Base-by-base conservation (phyloP, 768 basidiomycete genomes). In the Russula foetens region DNA sequence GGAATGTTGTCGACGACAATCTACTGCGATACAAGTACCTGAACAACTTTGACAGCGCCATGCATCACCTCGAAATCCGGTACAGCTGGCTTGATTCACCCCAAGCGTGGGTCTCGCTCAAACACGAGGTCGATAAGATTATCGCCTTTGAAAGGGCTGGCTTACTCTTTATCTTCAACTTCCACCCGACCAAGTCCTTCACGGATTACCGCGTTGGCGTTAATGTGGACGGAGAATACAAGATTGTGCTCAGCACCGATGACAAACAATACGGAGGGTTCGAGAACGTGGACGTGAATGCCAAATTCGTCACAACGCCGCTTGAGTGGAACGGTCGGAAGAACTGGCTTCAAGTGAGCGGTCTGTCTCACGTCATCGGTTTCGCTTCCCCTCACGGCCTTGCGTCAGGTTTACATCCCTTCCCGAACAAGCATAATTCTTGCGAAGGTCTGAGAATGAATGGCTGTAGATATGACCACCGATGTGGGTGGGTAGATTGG, bases 141-240 rank as follows among this genome's bases (percentile, higher is more conserved):
- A 77, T 98, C 68, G 93, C 90, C 7, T 98, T 84, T 70, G 97
- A 99, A 77, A 88, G 97, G 53, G 94, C 90, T 21, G 90, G 92
- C 33, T 79, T 98, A 45, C 75, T 99, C 47, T 99, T 98, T 77
- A 79, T 98, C 67, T 98, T 97, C 82, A 98, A 99, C 75, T 96
- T 98, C 81, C 86, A 98, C 76, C 86, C 92, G 6, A 83, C 81
- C n/a, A 73, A 90, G 43, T 96, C 93, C 61, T 99, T 85, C 76
- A 84, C 85, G 47, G 93, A 98, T 73, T 99, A 98, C 74, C 85
- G 94, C 49, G 86, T 98, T 53, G 97, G 97, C 6, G 83, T 96
- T 23, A 86, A 98, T 38, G 80, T 73, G 51, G 74, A 89, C 28
- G 97, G 97, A 11, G 85, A 94, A 73, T 98, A 98, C 73, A 77